Evolutionary conservation across 345 rosid species (phyloP).

Genomic region (Syzygium aqueum): DNA sequence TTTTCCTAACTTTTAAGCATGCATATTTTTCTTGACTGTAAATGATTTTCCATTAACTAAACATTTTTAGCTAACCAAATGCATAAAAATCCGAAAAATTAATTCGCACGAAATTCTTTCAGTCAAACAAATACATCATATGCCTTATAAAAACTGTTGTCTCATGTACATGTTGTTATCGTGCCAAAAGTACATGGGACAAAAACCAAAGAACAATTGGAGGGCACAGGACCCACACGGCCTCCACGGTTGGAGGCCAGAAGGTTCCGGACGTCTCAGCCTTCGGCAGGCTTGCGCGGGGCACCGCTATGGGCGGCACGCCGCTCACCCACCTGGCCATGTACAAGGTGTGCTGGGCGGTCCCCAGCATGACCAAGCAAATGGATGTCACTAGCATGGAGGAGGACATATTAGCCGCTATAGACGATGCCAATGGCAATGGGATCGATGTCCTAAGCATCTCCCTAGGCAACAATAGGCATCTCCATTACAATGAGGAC

Average conservation of each 20-base stretch:
- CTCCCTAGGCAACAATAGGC: slow-evolving; percentile 29
- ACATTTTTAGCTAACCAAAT: too few species aligned
- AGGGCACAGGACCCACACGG: slow-evolving; percentile 80
- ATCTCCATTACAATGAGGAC: slow-evolving; percentile 21
- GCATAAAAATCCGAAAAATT: too few species aligned
- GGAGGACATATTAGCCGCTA: slow-evolving; percentile 66
- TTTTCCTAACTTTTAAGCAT: too few species aligned
- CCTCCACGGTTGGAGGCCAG: slow-evolving; percentile 59
- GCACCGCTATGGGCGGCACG: slow-evolving; percentile 66
- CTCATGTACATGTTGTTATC: too few species aligned
- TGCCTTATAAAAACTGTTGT: too few species aligned
- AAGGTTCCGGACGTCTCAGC: slow-evolving; percentile 31
- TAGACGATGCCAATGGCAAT: slow-evolving; percentile 71
- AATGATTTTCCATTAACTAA: too few species aligned
- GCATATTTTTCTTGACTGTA: too few species aligned
- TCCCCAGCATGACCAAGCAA: slow-evolving; percentile 31
- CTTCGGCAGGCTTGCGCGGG: slow-evolving; percentile 53
- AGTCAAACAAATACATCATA: too few species aligned
- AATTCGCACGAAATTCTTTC: too few species aligned
- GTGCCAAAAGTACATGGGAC: too few species aligned
- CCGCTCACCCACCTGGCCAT: slow-evolving; percentile 60
- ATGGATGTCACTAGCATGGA: slow-evolving; percentile 33
- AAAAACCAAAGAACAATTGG: neutral
- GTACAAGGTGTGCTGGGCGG: slow-evolving; percentile 79
- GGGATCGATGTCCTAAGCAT: slow-evolving; percentile 64